Percentiles rank a stretch among this genome's conserved stretches.
These are phyloP conservation scores for Penicillium sp. DNA, from an alignment of 2,329 filamentous ascomycete genomes.

Conservation along the genomic window DNA sequence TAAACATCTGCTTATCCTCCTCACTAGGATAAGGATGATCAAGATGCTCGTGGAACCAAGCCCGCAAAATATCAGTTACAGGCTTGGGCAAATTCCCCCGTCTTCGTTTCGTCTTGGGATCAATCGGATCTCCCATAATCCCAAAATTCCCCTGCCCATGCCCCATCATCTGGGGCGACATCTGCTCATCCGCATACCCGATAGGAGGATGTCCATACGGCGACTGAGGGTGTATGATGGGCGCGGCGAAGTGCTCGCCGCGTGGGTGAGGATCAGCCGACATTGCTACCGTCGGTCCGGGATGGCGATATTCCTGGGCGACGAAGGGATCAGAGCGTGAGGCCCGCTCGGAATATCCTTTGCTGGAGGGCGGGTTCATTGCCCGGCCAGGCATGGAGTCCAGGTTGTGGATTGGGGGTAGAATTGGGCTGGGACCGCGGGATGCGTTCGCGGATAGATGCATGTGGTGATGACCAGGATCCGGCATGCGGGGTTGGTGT, in stretches of 20 bases:
- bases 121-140: conserved; percentile 37
- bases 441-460: conserved; percentile 24
- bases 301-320: conserved; percentile 25
- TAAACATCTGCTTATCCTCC: conserved; percentile 80
- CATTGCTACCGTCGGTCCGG: conserved; percentile 20
- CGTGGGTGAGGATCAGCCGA: conserved; percentile 26
- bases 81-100: conserved; percentile 89
- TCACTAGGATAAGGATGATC: conserved; percentile 83
- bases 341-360: conserved; percentile 27
- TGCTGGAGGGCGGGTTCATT: conserved; percentile 16
- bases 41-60: conserved; percentile 76
- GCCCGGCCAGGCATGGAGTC: conserved; percentile 32
- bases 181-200: conserved; percentile 35
- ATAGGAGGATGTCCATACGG: conserved; percentile 30
- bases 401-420: conserved; percentile 39
- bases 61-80: conserved; percentile 74
- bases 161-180: conserved; percentile 29
- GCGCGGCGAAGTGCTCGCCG: conserved; percentile 23
- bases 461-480: conserved; percentile 19
- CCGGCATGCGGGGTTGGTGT: conserved; percentile 18
- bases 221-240: conserved; percentile 28
- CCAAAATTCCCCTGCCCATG: conserved; percentile 39
- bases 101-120: conserved; percentile 53
- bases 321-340: conserved; percentile 29
- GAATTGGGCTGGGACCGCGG: conserved; percentile 36